These are phyloP conservation scores for Herpotrichia juniperi DNA, from an alignment of 2,329 filamentous ascomycete species.

Conservation along the genomic window DNA sequence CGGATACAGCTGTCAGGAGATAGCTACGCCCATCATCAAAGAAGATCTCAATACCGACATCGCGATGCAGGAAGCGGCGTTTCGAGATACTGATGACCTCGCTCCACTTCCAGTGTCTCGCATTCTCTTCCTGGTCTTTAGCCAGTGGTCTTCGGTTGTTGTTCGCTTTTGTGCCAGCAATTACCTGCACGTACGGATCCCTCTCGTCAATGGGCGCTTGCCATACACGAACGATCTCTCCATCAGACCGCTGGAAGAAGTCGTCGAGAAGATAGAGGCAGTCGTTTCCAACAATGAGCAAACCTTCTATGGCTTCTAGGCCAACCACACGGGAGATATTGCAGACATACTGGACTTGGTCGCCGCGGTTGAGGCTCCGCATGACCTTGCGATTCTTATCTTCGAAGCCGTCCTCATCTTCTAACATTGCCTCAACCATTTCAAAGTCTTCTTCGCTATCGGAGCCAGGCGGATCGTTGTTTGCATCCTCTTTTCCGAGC, in stretches of 20 bases:
- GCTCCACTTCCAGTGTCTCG: slow-evolving; percentile 90
- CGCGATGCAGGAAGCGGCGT: slow-evolving; percentile 89
- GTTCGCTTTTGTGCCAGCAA: slow-evolving; percentile 75
- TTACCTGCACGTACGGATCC: slow-evolving; percentile 93
- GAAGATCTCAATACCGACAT: slow-evolving; percentile 96
- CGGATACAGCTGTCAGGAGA: slow-evolving; percentile 81
- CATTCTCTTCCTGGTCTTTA: slow-evolving; percentile 65
- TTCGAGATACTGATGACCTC: slow-evolving; percentile 97
- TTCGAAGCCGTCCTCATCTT: slow-evolving; percentile 84
- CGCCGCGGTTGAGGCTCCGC: slow-evolving; percentile 87
- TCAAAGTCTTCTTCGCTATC: slow-evolving; percentile 89
- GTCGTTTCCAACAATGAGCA: slow-evolving; percentile 91
- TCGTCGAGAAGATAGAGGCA: slow-evolving; percentile 94
- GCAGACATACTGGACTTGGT: slow-evolving; percentile 91
- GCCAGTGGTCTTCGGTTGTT: slow-evolving; percentile 48
- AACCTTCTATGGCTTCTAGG: slow-evolving; percentile 89
- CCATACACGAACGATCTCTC: slow-evolving; percentile 96
- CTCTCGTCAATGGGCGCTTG: slow-evolving; percentile 91
- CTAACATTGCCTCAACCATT: slow-evolving; percentile 90
- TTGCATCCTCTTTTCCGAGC: slow-evolving; percentile 33
- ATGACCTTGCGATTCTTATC: slow-evolving; percentile 99
- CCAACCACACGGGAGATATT: slow-evolving; percentile 95
- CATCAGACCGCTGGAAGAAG: slow-evolving; percentile 92
- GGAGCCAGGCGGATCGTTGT: slow-evolving; percentile 51
- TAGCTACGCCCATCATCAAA: slow-evolving; percentile 97